A percentile compares a stretch with the other conserved stretches of the same genome.
phyloP scores from a whole-genome alignment of 345 rosid genomes.

The Fremontodendron californicum region DNA sequence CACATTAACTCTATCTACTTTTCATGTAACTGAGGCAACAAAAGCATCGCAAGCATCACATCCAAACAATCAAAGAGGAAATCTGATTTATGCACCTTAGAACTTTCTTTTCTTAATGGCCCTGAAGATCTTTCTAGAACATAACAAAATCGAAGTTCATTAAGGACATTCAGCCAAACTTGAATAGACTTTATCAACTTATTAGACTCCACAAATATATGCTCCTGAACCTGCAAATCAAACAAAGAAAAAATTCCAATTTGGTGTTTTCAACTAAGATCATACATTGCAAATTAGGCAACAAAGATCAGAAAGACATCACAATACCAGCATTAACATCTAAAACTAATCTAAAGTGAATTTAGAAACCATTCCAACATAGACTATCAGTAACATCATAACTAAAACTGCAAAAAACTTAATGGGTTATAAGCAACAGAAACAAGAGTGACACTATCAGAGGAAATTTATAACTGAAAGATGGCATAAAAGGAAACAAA shows the following conservation, averaged over 20 bases:
- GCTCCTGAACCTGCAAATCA: conserved; percentile 64
- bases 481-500: not conserved
- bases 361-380: not conserved
- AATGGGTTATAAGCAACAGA: not conserved
- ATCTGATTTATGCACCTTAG: conserved; percentile 41
- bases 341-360: not conserved
- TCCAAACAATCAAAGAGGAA: conserved; percentile 11
- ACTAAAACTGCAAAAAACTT: not conserved
- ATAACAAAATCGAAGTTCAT: conserved; percentile 77
- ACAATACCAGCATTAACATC: not conserved
- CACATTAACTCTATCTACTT: not conserved
- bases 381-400: not conserved
- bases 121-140: conserved; percentile 54
- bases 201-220: conserved; percentile 68
- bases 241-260: conserved; percentile 5
- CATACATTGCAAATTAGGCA: not conserved
- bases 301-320: not conserved
- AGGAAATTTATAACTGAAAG: not conserved
- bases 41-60: conserved; percentile 1
- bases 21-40: conserved; percentile 1
- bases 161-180: conserved; percentile 70
- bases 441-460: not conserved
- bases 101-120: conserved; percentile 50
- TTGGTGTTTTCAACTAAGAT: not conserved
- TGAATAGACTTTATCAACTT: conserved; percentile 78